A percentile compares a stretch with the other conserved stretches of the same genome.
Conservation (phyloP, 106 monocot species). For the Chionographis japonica region DNA sequence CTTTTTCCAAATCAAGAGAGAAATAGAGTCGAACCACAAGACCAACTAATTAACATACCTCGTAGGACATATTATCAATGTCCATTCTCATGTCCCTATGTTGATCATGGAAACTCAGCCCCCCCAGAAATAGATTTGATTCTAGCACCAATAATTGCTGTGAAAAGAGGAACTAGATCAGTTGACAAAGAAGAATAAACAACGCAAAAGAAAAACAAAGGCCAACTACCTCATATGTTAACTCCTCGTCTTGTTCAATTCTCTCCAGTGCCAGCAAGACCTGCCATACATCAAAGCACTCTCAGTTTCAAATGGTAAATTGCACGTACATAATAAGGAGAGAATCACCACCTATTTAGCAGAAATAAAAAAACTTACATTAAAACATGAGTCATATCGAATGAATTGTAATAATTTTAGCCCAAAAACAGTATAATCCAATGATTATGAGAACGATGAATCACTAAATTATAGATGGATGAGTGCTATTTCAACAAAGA, state of each 20-base stretch:
- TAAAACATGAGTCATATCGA: too few species aligned
- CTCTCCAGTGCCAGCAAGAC: slow-evolving; percentile 59
- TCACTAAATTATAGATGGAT: too few species aligned
- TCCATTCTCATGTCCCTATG: slow-evolving; percentile 93
- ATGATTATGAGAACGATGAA: too few species aligned
- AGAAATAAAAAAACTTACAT: too few species aligned
- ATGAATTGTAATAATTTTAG: too few species aligned
- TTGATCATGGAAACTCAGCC: slow-evolving; percentile 56
- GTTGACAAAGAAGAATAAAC: neutral
- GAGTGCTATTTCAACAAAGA: too few species aligned
- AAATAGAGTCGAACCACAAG: slow-evolving; percentile 3
- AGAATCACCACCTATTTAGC: too few species aligned
- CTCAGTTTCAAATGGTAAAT: too few species aligned
- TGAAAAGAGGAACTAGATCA: slow-evolving; percentile 9
- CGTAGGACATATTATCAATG: slow-evolving; percentile 83
- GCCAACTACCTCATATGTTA: slow-evolving; percentile 51
- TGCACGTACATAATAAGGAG: too few species aligned
- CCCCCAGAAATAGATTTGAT: slow-evolving; percentile 44
- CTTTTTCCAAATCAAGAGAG: neutral
- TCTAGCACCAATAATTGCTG: slow-evolving; percentile 69
- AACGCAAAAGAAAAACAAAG: neutral
- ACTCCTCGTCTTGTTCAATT: slow-evolving; percentile 55
- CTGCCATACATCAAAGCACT: slow-evolving; percentile 15
- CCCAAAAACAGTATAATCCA: too few species aligned
- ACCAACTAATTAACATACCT: slow-evolving; percentile 23